Percentiles rank a stretch among this genome's conserved stretches.
These are phyloP conservation scores for Vitis hybrid DNA, from an alignment of 177 flowering plant genomes.

Conservation along the genomic window DNA sequence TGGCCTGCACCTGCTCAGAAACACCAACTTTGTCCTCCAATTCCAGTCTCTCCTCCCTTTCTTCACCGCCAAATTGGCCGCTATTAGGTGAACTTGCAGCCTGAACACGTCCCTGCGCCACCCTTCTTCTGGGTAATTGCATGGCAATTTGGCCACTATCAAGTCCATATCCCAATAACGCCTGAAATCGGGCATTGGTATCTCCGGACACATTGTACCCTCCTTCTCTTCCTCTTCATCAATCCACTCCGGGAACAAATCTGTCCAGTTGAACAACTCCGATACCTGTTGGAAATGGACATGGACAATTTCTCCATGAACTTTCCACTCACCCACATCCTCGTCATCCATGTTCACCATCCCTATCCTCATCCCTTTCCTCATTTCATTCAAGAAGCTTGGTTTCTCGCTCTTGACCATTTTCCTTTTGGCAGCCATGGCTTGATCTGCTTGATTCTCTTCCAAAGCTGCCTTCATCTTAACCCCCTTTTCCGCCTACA, in stretches of 20 bases:
- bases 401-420: constrained; percentile 46
- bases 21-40: constrained; percentile 49
- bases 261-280: constrained; percentile 57
- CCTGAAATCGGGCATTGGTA: constrained; percentile 69
- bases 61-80: constrained; percentile 64
- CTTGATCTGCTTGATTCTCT: constrained; percentile 16
- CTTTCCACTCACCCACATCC: constrained; percentile 54
- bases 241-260: constrained; percentile 92
- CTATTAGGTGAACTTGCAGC: constrained; percentile 71
- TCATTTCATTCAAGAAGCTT: constrained; percentile 44
- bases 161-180: constrained; percentile 45
- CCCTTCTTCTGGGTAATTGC: constrained; percentile 61
- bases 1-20: constrained; percentile 73
- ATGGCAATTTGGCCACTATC: constrained; percentile 76
- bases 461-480: constrained; percentile 56
- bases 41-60: constrained; percentile 52
- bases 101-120: constrained; percentile 73
- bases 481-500: constrained; percentile 42
- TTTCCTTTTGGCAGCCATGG: constrained; percentile 5
- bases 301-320: constrained; percentile 27
- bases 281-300: constrained; percentile 53
- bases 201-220: constrained; percentile 70
- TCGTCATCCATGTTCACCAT: constrained; percentile 74
- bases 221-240: constrained; percentile 87
- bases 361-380: constrained; percentile 52